These are phyloP conservation scores for Nicotiana rustica DNA, from an alignment of 305 asterid genomes.

Conservation along the genomic window DNA sequence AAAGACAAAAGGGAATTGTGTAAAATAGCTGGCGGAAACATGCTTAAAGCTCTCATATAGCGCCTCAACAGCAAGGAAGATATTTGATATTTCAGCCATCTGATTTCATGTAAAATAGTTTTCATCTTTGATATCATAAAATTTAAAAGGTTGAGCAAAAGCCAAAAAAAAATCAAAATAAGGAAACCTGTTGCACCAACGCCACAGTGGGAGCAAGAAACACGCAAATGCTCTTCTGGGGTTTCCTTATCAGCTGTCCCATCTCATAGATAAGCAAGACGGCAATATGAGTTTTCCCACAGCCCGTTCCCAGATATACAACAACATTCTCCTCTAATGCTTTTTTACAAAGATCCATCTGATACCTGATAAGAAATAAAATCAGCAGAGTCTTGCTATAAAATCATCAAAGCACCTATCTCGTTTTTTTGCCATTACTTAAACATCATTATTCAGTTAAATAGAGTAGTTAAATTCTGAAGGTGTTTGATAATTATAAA, in stretches of 20 bases:
- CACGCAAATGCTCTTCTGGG: constrained; percentile 83
- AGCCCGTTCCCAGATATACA: constrained; percentile 91
- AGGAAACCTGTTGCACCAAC: constrained; percentile 89
- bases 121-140: constrained; percentile 22
- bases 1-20: background rate
- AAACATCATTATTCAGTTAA: background rate
- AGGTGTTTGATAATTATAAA: background rate
- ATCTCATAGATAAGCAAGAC: constrained; percentile 90
- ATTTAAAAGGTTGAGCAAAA: constrained; percentile 5
- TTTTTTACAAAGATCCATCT: constrained; percentile 85
- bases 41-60: constrained; percentile 22
- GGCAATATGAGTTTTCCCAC: constrained; percentile 98
- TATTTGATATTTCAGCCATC: constrained; percentile 4
- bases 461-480: constrained; percentile 25
- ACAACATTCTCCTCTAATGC: constrained; percentile 87
- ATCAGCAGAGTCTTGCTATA: background rate
- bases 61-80: constrained; percentile 19
- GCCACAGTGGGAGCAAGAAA: constrained; percentile 99
- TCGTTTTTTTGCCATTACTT: constrained; percentile 10
- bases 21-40: constrained; percentile 11
- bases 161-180: background rate
- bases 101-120: constrained; percentile 17
- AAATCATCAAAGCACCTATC: constrained; percentile 18
- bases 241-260: constrained; percentile 85
- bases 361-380: constrained; percentile 69